phyloP scores from a whole-genome alignment of 2,329 filamentous ascomycete species.

The Annulohypoxylon truncatum region DNA sequence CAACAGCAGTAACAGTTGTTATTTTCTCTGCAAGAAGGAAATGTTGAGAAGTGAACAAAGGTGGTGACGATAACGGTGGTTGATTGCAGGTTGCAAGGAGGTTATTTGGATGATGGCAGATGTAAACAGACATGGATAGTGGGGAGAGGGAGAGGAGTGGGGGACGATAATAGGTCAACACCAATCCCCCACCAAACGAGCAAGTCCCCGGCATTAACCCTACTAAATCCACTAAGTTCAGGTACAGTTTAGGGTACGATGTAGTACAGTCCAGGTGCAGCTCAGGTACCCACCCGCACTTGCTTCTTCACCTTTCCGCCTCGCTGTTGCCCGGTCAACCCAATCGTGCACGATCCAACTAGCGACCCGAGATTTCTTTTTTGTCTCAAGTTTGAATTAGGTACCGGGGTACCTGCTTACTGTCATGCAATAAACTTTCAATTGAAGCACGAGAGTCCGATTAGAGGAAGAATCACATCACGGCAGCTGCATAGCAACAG shows the following conservation, averaged over 20 bases:
- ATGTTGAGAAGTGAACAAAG: slow-evolving; percentile 14
- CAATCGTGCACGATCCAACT: slow-evolving; percentile 14
- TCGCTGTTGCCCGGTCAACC: slow-evolving; percentile 34
- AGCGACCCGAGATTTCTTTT: not conserved
- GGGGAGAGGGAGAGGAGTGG: slow-evolving; percentile 29
- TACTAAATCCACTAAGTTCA: slow-evolving; percentile 10
- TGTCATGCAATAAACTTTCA: slow-evolving; percentile 16
- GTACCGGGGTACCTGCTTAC: slow-evolving; percentile 26
- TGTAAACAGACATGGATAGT: slow-evolving; percentile 41
- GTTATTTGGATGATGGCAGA: slow-evolving; percentile 36
- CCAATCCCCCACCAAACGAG: slow-evolving; percentile 22
- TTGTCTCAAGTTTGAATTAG: slow-evolving; percentile 33
- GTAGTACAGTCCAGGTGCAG: not conserved
- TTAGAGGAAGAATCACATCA: slow-evolving; percentile 2
- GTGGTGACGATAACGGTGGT: slow-evolving; percentile 22
- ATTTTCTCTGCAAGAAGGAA: slow-evolving; percentile 17
- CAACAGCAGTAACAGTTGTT: not conserved
- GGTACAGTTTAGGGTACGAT: slow-evolving; percentile 7
- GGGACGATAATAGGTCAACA: not conserved
- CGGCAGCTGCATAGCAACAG: not conserved
- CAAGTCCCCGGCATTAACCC: slow-evolving; percentile 34
- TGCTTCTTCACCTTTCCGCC: slow-evolving; percentile 18
- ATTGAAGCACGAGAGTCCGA: not conserved
- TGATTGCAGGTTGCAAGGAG: slow-evolving; percentile 23
- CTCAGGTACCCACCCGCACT: not conserved